A percentile compares a stretch with the other conserved stretches of the same genome.
phyloP scores from a whole-genome alignment of 2,329 filamentous ascomycete genomes.

The Amauroascus verrucosus region DNA sequence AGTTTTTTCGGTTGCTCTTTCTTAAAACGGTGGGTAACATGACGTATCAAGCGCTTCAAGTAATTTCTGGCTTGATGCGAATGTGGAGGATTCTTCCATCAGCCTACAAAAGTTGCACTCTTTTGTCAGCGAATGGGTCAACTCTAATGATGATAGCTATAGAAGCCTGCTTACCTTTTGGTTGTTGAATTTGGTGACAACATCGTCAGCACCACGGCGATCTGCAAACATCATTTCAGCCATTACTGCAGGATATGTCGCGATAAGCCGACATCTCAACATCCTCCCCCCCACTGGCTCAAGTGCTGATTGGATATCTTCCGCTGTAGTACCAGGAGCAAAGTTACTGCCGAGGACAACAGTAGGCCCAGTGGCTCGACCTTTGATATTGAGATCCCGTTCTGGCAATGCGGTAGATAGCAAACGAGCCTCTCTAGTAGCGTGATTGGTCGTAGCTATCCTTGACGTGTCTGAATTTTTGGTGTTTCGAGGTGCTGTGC shows the following conservation, averaged over 20 bases:
- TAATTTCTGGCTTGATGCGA: conserved; percentile 37
- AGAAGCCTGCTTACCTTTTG: conserved; percentile 41
- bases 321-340: conserved; percentile 54
- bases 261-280: conserved; percentile 44
- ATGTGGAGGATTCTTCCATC: conserved; percentile 52
- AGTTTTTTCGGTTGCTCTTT: neutral
- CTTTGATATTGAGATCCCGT: conserved; percentile 45
- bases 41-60: neutral
- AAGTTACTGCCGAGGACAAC: conserved; percentile 54
- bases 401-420: conserved; percentile 8
- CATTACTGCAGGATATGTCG: conserved; percentile 47
- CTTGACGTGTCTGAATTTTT: conserved; percentile 5
- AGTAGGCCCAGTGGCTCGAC: conserved; percentile 44
- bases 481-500: conserved; percentile 1
- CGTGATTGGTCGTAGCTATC: neutral
- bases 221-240: conserved; percentile 51
- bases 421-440: conserved; percentile 11
- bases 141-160: neutral
- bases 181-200: conserved; percentile 53
- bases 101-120: conserved; percentile 34
- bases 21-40: no score
- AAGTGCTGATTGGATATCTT: conserved; percentile 54
- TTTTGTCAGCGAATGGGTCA: neutral
- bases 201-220: conserved; percentile 46
- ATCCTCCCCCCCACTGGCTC: conserved; percentile 44